A percentile compares a stretch with the other conserved stretches of the same genome.
These are phyloP conservation scores for Globisporangium paddicum DNA, from an alignment of 352 stramenopile genomes.

Conservation along the genomic window DNA sequence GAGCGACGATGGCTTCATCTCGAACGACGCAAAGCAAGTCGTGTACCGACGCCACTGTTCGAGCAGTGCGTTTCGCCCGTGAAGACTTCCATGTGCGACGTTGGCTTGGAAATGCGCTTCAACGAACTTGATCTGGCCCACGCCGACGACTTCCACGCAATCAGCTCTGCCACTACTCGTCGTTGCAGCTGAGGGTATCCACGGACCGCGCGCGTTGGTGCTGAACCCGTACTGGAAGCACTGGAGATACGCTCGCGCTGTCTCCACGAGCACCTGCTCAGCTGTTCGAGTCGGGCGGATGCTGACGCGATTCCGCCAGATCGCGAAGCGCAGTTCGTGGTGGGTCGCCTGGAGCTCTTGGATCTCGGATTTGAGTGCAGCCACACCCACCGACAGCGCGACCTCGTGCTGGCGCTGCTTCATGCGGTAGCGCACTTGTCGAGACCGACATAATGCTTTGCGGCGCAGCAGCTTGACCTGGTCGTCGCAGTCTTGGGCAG, in stretches of 20 bases:
- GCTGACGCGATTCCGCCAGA: neutral
- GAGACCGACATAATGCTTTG: conserved; percentile 11
- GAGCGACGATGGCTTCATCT: conserved; percentile 11
- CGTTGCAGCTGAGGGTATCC: neutral
- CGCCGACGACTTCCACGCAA: neutral
- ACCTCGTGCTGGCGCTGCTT: conserved; percentile 21
- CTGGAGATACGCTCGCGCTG: conserved; percentile 11
- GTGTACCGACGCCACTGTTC: conserved; percentile 26
- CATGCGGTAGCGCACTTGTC: conserved; percentile 23
- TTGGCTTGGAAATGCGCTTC: conserved; percentile 12
- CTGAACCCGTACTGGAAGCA: conserved; percentile 21
- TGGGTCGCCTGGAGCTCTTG: neutral
- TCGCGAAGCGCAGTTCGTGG: conserved; percentile 4
- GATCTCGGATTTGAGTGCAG: conserved; percentile 13
- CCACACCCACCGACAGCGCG: conserved; percentile 8
- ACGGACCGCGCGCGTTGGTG: neutral
- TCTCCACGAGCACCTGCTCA: neutral
- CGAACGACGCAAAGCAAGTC: conserved; percentile 11
- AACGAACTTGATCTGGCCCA: conserved; percentile 22
- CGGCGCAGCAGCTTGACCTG: conserved; percentile 5
- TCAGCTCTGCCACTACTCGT: conserved; percentile 10
- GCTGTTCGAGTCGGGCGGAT: neutral
- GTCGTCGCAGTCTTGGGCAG: neutral
- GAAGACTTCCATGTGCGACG: conserved; percentile 10
- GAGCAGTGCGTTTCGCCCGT: conserved; percentile 19